Evolutionary conservation across 352 stramenopile species (phyloP), one percentile per base, ranked within the genome.

Genomic region (Pythium rishiriense): DNA sequence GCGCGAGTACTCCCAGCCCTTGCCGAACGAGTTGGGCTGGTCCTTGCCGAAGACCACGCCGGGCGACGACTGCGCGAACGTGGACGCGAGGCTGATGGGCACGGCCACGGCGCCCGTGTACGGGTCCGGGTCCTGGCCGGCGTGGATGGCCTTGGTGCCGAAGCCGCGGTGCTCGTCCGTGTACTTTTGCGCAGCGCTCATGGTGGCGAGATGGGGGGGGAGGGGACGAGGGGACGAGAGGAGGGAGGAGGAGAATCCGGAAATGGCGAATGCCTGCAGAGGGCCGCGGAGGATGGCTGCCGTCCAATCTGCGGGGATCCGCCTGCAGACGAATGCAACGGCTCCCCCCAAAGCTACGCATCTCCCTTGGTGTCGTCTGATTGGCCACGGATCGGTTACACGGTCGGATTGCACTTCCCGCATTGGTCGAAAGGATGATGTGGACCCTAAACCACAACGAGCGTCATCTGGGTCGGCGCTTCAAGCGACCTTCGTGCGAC

Each of bases 1-100:
- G 54, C 95, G 90, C 71, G 90, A 97, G 81, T 98, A 98, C 64
- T 93, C 92, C 82, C 88, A 98, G 53, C 98, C 97, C 71, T 98
- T 98, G 53, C 97, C 97, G 62, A 85, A 98, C 69, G 80, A 98
- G 81, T 76, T 98, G 58, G 73, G 69, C 49, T 96, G 87, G 28
- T 78, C 68, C 21, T 80, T 79, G 72, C 85, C 84, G 58, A 87
- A 71, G 42, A 94, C 87, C 43, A 95, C 81, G 59, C 83, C 83
- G 0, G 81, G 83, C 11, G 83, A 93, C 48, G 74, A 54, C 72
- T 93, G 83, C 37, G 83, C 83, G 58, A 98, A 98, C 29, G 94
- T 98, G 61, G 85, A 98, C 65, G 83, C 85, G 48, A 98, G 83
- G 52, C 90, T 97, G 66, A 98, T 97, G 51, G 96, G 94, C 57